Evolutionary conservation across 441 rosid species (phyloP).

Genomic region (Lepidium campestre): DNA sequence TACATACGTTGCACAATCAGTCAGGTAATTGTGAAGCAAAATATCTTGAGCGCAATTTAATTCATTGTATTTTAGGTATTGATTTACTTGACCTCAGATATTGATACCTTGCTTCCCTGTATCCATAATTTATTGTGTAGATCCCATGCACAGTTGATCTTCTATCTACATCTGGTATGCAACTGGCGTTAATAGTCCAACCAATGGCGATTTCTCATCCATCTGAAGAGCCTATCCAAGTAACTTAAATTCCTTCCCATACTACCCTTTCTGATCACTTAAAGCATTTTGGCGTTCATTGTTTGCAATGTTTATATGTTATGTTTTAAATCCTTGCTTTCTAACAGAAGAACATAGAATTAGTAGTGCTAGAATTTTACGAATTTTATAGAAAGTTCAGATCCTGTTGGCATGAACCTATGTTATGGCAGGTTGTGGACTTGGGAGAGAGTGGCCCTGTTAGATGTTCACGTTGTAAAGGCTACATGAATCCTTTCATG

Average conservation of each 20-base stretch:
- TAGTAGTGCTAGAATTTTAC: not conserved
- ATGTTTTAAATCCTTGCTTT: not conserved
- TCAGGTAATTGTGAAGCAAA: conserved; percentile 34
- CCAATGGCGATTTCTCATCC: conserved; percentile 86
- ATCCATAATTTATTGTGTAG: conserved; percentile 42
- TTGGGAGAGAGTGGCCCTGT: conserved; percentile 89
- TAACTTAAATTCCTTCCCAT: conserved; percentile 21
- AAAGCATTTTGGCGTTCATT: not conserved
- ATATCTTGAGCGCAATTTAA: not conserved
- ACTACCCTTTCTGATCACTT: conserved; percentile 8
- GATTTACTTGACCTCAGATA: not conserved
- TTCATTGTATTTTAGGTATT: not conserved
- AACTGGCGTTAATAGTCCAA: conserved; percentile 71
- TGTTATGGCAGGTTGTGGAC: conserved; percentile 60
- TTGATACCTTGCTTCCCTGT: conserved; percentile 6
- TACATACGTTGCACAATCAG: conserved; percentile 54
- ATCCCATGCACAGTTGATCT: conserved; percentile 83
- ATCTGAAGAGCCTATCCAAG: conserved; percentile 88
- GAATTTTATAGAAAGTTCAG: not conserved
- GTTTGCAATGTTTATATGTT: not conserved
- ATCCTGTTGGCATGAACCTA: conserved; percentile 8
- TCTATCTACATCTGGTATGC: conserved; percentile 76
- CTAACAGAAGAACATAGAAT: not conserved
- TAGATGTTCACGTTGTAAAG: conserved; percentile 89
- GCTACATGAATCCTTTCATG: conserved; percentile 84